These are phyloP conservation scores for Cladosporium sp. DNA, from an alignment of 2,329 filamentous ascomycete genomes.

Conservation along the genomic window DNA sequence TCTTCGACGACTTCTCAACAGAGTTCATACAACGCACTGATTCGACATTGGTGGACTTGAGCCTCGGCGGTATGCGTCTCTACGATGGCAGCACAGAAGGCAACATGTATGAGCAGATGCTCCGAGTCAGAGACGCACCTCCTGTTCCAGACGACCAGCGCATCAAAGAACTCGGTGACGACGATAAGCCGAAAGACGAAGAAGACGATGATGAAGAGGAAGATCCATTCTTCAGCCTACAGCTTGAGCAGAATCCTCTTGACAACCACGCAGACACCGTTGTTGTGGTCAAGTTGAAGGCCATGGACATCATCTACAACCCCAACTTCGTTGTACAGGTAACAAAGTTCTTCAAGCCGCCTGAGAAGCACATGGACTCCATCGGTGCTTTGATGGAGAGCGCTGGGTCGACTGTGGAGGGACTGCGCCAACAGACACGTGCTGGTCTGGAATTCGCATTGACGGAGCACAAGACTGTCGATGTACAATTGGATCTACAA, in stretches of 20 bases:
- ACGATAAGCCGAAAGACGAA: slow-evolving; percentile 43
- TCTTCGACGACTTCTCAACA: slow-evolving; percentile 93
- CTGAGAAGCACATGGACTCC: slow-evolving; percentile 97
- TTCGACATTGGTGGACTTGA: slow-evolving; percentile 83
- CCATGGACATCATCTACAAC: slow-evolving; percentile 96
- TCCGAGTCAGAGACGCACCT: slow-evolving; percentile 87
- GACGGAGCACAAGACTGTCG: slow-evolving; percentile 96
- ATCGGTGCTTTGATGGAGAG: slow-evolving; percentile 94
- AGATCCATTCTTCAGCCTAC: slow-evolving; percentile 85
- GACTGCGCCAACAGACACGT: slow-evolving; percentile 89
- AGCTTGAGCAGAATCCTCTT: slow-evolving; percentile 92
- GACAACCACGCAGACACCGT: slow-evolving; percentile 90
- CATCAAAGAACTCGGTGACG: slow-evolving; percentile 51
- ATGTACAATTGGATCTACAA: slow-evolving; percentile 91
- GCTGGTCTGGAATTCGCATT: slow-evolving; percentile 94
- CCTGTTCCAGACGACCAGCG: slow-evolving; percentile 52
- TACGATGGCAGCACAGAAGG: slow-evolving; percentile 94
- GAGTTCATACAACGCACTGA: slow-evolving; percentile 88
- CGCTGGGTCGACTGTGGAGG: slow-evolving; percentile 92
- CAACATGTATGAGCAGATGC: slow-evolving; percentile 90
- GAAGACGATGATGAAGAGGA: slow-evolving; percentile 47
- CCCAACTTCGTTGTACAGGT: slow-evolving; percentile 89
- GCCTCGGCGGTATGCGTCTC: slow-evolving; percentile 86
- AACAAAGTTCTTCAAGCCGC: slow-evolving; percentile 92
- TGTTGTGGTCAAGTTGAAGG: slow-evolving; percentile 86